Evolutionary conservation across 2,329 filamentous ascomycete species (phyloP).

Genomic region (Penicillium oxalicum): DNA sequence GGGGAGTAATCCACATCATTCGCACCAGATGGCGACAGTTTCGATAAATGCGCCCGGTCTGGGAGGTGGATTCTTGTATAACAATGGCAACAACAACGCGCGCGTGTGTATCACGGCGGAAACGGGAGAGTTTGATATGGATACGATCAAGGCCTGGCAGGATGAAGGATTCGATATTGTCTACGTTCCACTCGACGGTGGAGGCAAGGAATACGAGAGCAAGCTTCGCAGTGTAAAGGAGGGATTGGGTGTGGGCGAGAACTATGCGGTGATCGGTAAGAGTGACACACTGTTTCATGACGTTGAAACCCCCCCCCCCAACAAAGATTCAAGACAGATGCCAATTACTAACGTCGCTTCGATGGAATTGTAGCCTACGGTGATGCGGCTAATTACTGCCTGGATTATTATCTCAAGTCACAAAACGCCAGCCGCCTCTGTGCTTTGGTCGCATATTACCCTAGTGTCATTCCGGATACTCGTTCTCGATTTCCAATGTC

Average conservation of each 20-base stretch:
- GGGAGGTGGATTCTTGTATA: slow-evolving; percentile 30
- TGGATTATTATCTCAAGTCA: slow-evolving; percentile 54
- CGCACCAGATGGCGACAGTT: slow-evolving; percentile 26
- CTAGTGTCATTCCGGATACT: slow-evolving; percentile 50
- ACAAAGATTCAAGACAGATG: too few relatives aligned
- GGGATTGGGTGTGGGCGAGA: slow-evolving; percentile 51
- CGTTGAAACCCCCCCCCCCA: too few relatives aligned
- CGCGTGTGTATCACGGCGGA: slow-evolving; percentile 32
- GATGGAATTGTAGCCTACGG: slow-evolving; percentile 48
- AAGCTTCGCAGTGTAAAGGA: slow-evolving; percentile 49
- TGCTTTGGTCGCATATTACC: slow-evolving; percentile 60
- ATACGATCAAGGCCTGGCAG: slow-evolving; percentile 50
- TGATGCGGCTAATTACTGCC: slow-evolving; percentile 54
- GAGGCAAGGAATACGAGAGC: slow-evolving; percentile 47
- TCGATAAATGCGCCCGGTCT: slow-evolving; percentile 30
- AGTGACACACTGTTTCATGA: neutral
- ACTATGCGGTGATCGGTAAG: slow-evolving; percentile 58
- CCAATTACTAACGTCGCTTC: too few relatives aligned
- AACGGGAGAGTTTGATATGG: slow-evolving; percentile 46
- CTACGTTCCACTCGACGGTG: slow-evolving; percentile 52
- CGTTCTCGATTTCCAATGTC: slow-evolving; percentile 30
- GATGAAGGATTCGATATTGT: slow-evolving; percentile 56
- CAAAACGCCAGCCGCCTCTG: slow-evolving; percentile 49
- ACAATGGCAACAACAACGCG: slow-evolving; percentile 28
- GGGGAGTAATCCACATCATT: neutral